Conservation (phyloP, 257 asterid species). For the Solanum sitiens region DNA sequence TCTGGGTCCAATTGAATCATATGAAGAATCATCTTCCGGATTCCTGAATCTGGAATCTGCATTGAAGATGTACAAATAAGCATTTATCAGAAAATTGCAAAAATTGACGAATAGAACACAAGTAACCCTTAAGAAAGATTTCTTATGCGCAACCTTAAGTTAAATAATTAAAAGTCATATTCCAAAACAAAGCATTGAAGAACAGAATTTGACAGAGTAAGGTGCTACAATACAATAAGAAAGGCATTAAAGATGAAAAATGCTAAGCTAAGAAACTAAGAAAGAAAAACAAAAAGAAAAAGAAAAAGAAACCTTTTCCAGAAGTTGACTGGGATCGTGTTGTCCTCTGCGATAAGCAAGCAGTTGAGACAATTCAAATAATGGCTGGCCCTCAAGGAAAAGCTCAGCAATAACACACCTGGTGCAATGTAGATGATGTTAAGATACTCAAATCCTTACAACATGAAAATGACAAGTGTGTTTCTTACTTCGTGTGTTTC, state of each 20-base stretch:
- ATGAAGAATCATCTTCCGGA: conserved; percentile 96
- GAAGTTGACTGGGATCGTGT: conserved; percentile 93
- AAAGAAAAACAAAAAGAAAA: neutral
- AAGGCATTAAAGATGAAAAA: neutral
- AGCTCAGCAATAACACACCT: conserved; percentile 99
- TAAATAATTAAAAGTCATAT: neutral
- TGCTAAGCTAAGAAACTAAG: neutral
- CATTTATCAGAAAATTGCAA: neutral
- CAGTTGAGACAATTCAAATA: conserved; percentile 92
- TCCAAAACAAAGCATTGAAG: neutral
- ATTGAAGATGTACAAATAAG: neutral
- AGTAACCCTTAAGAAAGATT: neutral
- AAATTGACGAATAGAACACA: neutral
- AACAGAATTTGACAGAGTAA: neutral
- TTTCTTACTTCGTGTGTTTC: neutral
- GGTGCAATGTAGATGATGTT: conserved; percentile 13
- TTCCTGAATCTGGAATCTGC: conserved; percentile 97
- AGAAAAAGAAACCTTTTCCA: conserved; percentile 60
- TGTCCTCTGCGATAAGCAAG: conserved; percentile 99
- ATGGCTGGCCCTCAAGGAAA: conserved; percentile 96
- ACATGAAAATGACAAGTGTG: neutral
- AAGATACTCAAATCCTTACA: neutral
- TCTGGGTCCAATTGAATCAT: conserved; percentile 96
- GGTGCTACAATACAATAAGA: neutral
- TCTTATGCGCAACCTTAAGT: neutral